These are phyloP conservation scores for Kentomonas sorsogonicus DNA, from an alignment of 208 protist species.

Conservation along the genomic window DNA sequence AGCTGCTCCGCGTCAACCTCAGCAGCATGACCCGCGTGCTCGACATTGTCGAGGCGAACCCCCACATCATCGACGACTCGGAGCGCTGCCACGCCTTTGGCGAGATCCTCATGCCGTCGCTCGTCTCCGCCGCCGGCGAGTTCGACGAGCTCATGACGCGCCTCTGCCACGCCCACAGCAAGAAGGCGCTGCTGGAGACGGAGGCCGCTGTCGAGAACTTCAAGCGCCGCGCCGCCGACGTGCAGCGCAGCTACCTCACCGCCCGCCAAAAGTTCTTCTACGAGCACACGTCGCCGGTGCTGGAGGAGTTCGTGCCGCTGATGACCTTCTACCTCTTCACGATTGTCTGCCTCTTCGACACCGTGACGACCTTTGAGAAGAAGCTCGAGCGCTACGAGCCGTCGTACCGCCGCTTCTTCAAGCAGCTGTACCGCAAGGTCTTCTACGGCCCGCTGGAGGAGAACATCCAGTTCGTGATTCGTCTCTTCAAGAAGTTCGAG, in stretches of 20 bases:
- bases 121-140: slow-evolving; percentile 36
- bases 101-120: slow-evolving; percentile 38
- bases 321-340: slow-evolving; percentile 89
- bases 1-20: slow-evolving; percentile 69
- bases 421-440: slow-evolving; percentile 34
- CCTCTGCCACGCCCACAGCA: slow-evolving; percentile 46
- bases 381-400: slow-evolving; percentile 34
- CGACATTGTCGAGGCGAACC: slow-evolving; percentile 66
- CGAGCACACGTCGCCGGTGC: slow-evolving; percentile 42
- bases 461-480: slow-evolving; percentile 46
- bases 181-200: slow-evolving; percentile 29
- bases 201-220: slow-evolving; percentile 35
- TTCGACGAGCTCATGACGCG: slow-evolving; percentile 60
- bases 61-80: slow-evolving; percentile 61
- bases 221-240: slow-evolving; percentile 31
- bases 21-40: slow-evolving; percentile 70
- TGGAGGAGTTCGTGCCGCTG: slow-evolving; percentile 85
- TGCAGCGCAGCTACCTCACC: slow-evolving; percentile 55
- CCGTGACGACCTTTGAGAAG: slow-evolving; percentile 48
- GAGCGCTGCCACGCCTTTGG: slow-evolving; percentile 63
- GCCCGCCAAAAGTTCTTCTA: slow-evolving; percentile 77
- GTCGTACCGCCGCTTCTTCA: slow-evolving; percentile 15
- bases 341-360: slow-evolving; percentile 66
- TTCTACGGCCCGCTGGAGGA: slow-evolving; percentile 42
- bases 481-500: slow-evolving; percentile 38